Conservation (phyloP, 129 eudicot genomes). For the Centaurea solstitialis region DNA sequence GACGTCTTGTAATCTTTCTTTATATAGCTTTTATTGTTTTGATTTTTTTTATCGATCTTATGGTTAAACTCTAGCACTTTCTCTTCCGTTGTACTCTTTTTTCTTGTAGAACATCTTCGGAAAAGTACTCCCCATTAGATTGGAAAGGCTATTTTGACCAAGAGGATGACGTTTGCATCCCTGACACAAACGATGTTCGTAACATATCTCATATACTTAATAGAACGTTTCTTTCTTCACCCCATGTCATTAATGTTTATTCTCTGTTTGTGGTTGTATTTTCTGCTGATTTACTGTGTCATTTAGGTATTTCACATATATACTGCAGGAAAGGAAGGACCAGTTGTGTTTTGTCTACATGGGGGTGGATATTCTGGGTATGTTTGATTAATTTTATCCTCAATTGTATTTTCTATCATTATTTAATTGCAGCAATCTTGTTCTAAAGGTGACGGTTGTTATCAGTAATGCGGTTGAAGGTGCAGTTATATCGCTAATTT, state of each 20-base stretch:
- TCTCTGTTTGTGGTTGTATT: conserved; percentile 3
- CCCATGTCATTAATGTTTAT: conserved; percentile 3
- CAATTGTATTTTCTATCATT: neutral
- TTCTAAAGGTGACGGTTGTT: neutral
- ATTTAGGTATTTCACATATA: conserved; percentile 89
- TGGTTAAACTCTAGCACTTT: neutral
- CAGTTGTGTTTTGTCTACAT: conserved; percentile 91
- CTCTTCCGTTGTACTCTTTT: neutral
- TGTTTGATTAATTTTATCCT: conserved; percentile 12
- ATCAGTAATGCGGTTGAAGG: neutral
- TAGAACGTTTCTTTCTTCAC: neutral
- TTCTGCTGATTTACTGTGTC: conserved; percentile 21
- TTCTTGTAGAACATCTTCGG: conserved; percentile 56
- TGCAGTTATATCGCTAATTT: neutral
- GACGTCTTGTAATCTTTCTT: neutral
- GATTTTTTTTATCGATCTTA: neutral
- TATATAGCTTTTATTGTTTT: neutral
- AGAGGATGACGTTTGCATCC: conserved; percentile 83
- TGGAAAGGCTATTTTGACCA: conserved; percentile 79
- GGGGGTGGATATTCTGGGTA: conserved; percentile 99
- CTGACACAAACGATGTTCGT: conserved; percentile 75
- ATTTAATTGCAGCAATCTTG: neutral
- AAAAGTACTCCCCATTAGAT: conserved; percentile 73
- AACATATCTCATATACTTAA: conserved; percentile 7
- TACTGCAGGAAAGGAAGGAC: conserved; percentile 90